Base-by-base conservation (phyloP, 768 basidiomycete species). In the Boletus rubroflammeus region DNA sequence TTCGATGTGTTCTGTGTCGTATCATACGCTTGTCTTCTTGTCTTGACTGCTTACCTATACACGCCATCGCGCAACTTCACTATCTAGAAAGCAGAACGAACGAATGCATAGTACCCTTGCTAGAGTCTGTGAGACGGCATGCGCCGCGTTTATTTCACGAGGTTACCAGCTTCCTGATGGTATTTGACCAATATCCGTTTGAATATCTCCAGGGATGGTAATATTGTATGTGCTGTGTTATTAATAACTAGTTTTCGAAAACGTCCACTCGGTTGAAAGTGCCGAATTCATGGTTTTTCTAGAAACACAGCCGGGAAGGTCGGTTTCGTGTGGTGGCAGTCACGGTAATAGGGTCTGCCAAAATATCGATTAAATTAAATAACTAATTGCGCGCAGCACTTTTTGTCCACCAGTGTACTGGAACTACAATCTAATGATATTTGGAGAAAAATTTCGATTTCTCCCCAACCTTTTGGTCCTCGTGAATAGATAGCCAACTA, bases 11-110 rank as follows among this genome's bases (percentile, higher is more conserved):
- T 34, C 25, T 40, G 48, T 47, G 39, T 46, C 40, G 19, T 46
- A 43, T 48, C 51, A 44, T 58, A 50, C 51, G 49, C 52, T 44
- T n/a, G 40, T 46, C 42, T 56, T 68, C 36, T 60, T 58, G 47
- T 60, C 39, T 65, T 62, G 62, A 25, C 29, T 29, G 25, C 44
- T 53, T 36, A 38, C 31, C n/a, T 19, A 58, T 38, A 47, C 54
- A 48, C 38, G 48, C 46, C 47, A 55, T 47, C 40, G 35, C 40
- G 41, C 51, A 29, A 29, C n/a, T 39, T 52, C 46, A 39, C 38
- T 50, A 45, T 48, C 43, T 58, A 36, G 36, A 53, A 43, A 48
- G 51, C 51, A 60, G 54, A 41, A 49, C 47, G 15, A 38, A 47
- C 44, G 34, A 39, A 55, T 46, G 45, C 38, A 46, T 32, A 23